Evolutionary conservation across 192 early-diverging fungal species (phyloP).

Genomic region (Geranomyces variabilis): DNA sequence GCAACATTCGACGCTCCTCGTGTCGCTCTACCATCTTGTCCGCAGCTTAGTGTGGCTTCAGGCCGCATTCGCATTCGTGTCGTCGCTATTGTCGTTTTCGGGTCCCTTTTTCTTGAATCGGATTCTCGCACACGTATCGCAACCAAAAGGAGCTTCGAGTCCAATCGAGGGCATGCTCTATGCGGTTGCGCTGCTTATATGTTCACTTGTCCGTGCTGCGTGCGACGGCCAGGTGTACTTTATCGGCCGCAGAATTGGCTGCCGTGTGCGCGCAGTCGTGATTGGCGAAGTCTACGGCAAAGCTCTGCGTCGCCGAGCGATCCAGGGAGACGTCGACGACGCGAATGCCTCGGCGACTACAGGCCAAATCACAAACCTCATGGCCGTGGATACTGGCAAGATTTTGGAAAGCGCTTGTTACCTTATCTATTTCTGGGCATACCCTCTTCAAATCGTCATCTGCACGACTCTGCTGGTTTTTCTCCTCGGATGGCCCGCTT

Average conservation of each 20-base stretch:
- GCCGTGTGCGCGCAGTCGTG: slow-evolving; percentile 43
- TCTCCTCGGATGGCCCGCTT: slow-evolving; percentile 79
- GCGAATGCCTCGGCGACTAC: slow-evolving; percentile 36
- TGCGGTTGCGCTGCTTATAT: slow-evolving; percentile 41
- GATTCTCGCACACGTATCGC: slow-evolving; percentile 42
- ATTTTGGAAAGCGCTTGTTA: slow-evolving; percentile 42
- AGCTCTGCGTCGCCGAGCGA: slow-evolving; percentile 31
- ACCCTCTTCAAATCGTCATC: slow-evolving; percentile 45
- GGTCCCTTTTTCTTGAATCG: slow-evolving; percentile 51
- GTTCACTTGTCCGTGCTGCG: slow-evolving; percentile 30
- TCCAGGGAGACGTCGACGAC: slow-evolving; percentile 25
- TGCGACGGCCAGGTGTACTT: slow-evolving; percentile 54
- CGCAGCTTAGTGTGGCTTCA: slow-evolving; percentile 17
- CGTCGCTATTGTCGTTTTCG: slow-evolving; percentile 33
- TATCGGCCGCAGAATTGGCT: slow-evolving; percentile 41
- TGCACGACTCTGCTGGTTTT: slow-evolving; percentile 72
- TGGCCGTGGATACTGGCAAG: slow-evolving; percentile 40
- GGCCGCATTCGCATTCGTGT: slow-evolving; percentile 5
- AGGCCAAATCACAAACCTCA: slow-evolving; percentile 44
- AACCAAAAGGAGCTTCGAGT: slow-evolving; percentile 25
- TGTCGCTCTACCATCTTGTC: slow-evolving; percentile 30
- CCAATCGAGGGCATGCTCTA: slow-evolving; percentile 24
- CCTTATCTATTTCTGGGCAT: slow-evolving; percentile 22
- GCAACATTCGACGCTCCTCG: slow-evolving; percentile 23
- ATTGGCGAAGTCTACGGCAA: slow-evolving; percentile 55